A percentile compares a stretch with the other conserved stretches of the same genome.
phyloP scores from a whole-genome alignment of 306 rosid species.

The Quercus agrifolia region DNA sequence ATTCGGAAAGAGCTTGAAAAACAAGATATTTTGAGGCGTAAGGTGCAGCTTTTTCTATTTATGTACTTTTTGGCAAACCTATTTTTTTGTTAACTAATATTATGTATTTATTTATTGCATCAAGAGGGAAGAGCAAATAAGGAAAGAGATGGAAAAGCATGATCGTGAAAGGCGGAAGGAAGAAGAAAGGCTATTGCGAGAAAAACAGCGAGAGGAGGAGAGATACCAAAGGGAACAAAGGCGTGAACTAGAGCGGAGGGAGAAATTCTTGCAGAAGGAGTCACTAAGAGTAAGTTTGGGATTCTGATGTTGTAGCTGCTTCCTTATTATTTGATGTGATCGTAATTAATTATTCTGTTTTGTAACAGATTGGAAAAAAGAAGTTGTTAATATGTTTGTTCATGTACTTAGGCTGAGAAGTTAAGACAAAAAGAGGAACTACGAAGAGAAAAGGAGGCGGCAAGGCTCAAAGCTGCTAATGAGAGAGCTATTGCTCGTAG shows the following conservation, averaged over 20 bases:
- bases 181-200: slow-evolving; percentile 74
- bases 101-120: slow-evolving; percentile 6
- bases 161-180: slow-evolving; percentile 77
- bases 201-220: slow-evolving; percentile 74
- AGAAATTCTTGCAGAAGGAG: slow-evolving; percentile 69
- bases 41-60: slow-evolving; percentile 37
- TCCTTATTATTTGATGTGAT: slow-evolving; percentile 12
- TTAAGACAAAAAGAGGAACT: slow-evolving; percentile 68
- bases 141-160: slow-evolving; percentile 68
- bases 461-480: slow-evolving; percentile 68
- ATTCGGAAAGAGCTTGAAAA: slow-evolving; percentile 69
- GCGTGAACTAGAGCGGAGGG: slow-evolving; percentile 65
- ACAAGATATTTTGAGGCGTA: slow-evolving; percentile 72
- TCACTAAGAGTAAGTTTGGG: slow-evolving; percentile 57
- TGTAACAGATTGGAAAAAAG: not conserved
- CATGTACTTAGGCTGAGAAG: slow-evolving; percentile 55
- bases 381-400: not conserved
- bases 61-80: not conserved
- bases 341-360: slow-evolving; percentile 17
- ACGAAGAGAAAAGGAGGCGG: slow-evolving; percentile 64
- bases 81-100: slow-evolving; percentile 21
- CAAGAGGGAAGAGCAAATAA: slow-evolving; percentile 71
- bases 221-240: slow-evolving; percentile 64
- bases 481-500: slow-evolving; percentile 70
- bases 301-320: slow-evolving; percentile 4